Percentiles rank a stretch among this genome's conserved stretches.
These are phyloP conservation scores for Lycium ferocissimum DNA, from an alignment of 257 asterid species.

Conservation along the genomic window DNA sequence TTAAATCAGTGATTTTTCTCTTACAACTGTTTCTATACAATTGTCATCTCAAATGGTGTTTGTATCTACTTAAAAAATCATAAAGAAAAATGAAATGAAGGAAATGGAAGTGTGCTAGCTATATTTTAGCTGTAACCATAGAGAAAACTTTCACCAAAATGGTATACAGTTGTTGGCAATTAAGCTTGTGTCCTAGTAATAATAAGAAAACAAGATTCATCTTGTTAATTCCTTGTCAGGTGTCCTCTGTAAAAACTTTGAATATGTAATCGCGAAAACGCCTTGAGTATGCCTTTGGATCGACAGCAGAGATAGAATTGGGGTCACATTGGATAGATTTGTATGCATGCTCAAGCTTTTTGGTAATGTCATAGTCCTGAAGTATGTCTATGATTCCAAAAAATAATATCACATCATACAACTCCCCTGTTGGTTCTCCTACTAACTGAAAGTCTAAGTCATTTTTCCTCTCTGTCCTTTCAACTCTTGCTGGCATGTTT, in stretches of 20 bases:
- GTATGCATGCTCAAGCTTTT: constrained; percentile 56
- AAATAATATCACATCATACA: constrained; percentile 40
- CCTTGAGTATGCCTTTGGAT: constrained; percentile 49
- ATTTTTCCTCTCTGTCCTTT: constrained; percentile 41
- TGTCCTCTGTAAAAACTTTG: constrained; percentile 47
- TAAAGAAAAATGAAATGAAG: background rate
- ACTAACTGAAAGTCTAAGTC: constrained; percentile 40
- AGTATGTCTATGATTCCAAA: constrained; percentile 50
- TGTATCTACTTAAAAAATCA: constrained; percentile 6
- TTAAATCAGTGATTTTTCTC: background rate
- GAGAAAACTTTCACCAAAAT: background rate
- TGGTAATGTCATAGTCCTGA: constrained; percentile 51
- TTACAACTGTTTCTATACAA: constrained; percentile 13
- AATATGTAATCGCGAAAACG: constrained; percentile 51
- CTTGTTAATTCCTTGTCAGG: background rate
- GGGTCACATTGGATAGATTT: constrained; percentile 51
- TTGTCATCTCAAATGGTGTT: constrained; percentile 21
- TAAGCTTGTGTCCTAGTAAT: background rate
- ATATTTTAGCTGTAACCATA: background rate
- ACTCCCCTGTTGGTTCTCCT: constrained; percentile 48
- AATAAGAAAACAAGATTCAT: background rate
- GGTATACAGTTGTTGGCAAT: background rate
- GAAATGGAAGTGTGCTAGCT: background rate
- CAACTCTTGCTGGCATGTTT: constrained; percentile 46
- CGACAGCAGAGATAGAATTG: constrained; percentile 50